Percentiles rank a stretch among this genome's conserved stretches.
Conservation (phyloP, 345 rosid species). For the Carallia brachiata region DNA sequence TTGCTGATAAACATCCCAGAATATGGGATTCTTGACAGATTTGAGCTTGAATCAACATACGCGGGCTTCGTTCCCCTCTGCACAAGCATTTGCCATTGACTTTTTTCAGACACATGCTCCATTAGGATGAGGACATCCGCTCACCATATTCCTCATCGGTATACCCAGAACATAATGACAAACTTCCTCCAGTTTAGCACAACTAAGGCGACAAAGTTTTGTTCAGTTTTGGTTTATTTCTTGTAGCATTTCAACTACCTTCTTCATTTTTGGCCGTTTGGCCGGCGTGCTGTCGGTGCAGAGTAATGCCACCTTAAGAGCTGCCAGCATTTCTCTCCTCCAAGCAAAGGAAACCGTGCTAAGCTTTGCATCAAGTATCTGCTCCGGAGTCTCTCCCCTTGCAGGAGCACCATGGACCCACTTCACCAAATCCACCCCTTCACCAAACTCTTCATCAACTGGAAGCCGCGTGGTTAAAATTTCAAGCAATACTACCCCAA, state of each 20-base stretch:
- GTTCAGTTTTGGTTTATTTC: slow-evolving; percentile 63
- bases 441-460: slow-evolving; percentile 69
- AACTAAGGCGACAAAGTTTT: slow-evolving; percentile 1
- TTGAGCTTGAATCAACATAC: slow-evolving; percentile 8
- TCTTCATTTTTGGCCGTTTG: slow-evolving; percentile 36
- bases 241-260: slow-evolving; percentile 36
- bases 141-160: neutral
- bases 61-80: neutral
- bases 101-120: neutral
- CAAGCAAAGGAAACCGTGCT: slow-evolving; percentile 64
- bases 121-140: slow-evolving; percentile 2
- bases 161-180: neutral
- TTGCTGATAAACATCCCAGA: slow-evolving; percentile 4
- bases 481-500: slow-evolving; percentile 35
- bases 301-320: slow-evolving; percentile 42
- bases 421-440: slow-evolving; percentile 37
- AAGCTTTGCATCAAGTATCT: slow-evolving; percentile 36
- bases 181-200: neutral
- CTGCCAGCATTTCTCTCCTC: slow-evolving; percentile 98
- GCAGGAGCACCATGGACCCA: slow-evolving; percentile 40
- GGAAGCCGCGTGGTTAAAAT: slow-evolving; percentile 31
- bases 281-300: slow-evolving; percentile 36
- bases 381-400: slow-evolving; percentile 40
- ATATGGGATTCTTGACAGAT: slow-evolving; percentile 13
- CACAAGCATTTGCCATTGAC: neutral